These are phyloP conservation scores for Artemisia argyi DNA, from an alignment of 129 eudicot genomes.

Conservation along the genomic window DNA sequence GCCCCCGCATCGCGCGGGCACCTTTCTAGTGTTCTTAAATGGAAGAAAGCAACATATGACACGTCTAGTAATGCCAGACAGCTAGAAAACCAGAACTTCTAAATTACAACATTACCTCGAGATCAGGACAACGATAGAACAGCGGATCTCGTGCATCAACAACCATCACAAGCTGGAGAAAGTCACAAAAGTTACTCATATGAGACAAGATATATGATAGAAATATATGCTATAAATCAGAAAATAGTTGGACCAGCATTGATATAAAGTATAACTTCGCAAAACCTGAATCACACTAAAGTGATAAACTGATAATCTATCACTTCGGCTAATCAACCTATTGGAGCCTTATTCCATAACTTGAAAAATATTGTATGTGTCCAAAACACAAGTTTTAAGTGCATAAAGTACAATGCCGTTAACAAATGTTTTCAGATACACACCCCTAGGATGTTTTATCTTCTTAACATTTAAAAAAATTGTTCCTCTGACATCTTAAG, in stretches of 20 bases:
- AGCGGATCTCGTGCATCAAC: constrained; percentile 98
- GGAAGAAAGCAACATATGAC: neutral
- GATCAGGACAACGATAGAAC: constrained; percentile 96
- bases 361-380: too few relatives aligned
- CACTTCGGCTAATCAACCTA: too few relatives aligned
- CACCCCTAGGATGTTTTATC: too few relatives aligned
- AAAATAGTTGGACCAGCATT: constrained; percentile 4
- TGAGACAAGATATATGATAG: neutral
- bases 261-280: neutral
- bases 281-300: too few relatives aligned
- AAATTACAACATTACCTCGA: constrained; percentile 61
- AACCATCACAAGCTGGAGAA: constrained; percentile 85
- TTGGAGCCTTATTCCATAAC: too few relatives aligned
- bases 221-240: neutral
- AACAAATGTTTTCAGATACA: too few relatives aligned
- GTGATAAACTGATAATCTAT: neutral
- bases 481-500: too few relatives aligned
- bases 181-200: constrained; percentile 23
- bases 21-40: neutral
- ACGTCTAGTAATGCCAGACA: constrained; percentile 2
- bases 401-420: too few relatives aligned
- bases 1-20: too few relatives aligned
- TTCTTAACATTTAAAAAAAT: too few relatives aligned
- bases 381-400: too few relatives aligned
- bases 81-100: neutral